Percentiles rank a stretch among this genome's conserved stretches.
Evolutionary conservation across 352 stramenopile genomes (phyloP).

Genomic region (Elongisporangium anandrum): DNA sequence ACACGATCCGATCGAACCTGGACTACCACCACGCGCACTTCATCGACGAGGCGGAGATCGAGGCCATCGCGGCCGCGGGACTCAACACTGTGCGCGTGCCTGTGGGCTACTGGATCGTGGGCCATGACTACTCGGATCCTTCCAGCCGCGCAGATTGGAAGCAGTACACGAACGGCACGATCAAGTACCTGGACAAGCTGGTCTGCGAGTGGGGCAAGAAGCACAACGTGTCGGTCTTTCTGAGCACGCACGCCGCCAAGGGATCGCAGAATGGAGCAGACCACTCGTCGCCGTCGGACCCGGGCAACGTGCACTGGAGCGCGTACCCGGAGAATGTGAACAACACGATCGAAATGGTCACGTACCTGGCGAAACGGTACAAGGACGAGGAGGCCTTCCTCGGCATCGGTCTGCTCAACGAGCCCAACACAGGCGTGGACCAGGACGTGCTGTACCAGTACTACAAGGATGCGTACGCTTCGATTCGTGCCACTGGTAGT

Average conservation of each 20-base stretch:
- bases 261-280: slow-evolving; percentile 75
- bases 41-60: slow-evolving; percentile 69
- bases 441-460: slow-evolving; percentile 69
- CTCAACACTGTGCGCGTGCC: slow-evolving; percentile 83
- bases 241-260: slow-evolving; percentile 63
- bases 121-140: slow-evolving; percentile 57
- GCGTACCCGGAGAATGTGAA: slow-evolving; percentile 51
- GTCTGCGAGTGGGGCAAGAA: slow-evolving; percentile 32
- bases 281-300: slow-evolving; percentile 50
- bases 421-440: slow-evolving; percentile 46
- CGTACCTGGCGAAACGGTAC: slow-evolving; percentile 62
- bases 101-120: slow-evolving; percentile 77
- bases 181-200: slow-evolving; percentile 24
- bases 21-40: slow-evolving; percentile 55
- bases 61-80: slow-evolving; percentile 42
- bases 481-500: slow-evolving; percentile 42
- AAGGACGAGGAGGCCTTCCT: slow-evolving; percentile 66
- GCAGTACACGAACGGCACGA: slow-evolving; percentile 26
- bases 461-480: slow-evolving; percentile 63
- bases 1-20: slow-evolving; percentile 35
- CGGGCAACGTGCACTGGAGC: slow-evolving; percentile 39
- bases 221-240: slow-evolving; percentile 41
- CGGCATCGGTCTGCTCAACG: slow-evolving; percentile 71
- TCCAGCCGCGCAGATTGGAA: slow-evolving; percentile 34
- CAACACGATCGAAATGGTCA: slow-evolving; percentile 39